These are phyloP conservation scores for Aspergillus coremiiformis DNA, from an alignment of 495 filamentous ascomycete species.

Conservation along the genomic window DNA sequence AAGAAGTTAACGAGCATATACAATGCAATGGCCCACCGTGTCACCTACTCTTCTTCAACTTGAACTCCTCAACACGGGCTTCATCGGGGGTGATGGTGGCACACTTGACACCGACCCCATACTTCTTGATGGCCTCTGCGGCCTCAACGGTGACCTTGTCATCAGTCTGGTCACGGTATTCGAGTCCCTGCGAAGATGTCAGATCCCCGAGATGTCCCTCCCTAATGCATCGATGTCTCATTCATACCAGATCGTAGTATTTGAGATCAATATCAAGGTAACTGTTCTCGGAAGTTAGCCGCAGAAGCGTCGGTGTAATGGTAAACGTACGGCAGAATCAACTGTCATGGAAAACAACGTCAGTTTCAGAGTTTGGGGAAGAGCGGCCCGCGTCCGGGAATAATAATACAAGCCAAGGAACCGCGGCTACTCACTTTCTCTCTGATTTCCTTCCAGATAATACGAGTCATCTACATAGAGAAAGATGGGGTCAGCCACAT, in stretches of 20 bases:
- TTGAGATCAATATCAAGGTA: conserved; percentile 97
- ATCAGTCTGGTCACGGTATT: conserved; percentile 91
- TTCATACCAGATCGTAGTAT: conserved; percentile 82
- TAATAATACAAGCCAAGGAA: conserved; percentile 7
- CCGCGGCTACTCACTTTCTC: conserved; percentile 56
- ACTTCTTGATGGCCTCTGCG: conserved; percentile 97
- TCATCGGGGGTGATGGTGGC: conserved; percentile 99
- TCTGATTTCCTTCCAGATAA: conserved; percentile 98
- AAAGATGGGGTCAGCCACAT: conserved; percentile 21
- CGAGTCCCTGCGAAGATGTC: conserved; percentile 54
- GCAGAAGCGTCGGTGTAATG: not conserved
- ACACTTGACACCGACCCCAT: conserved; percentile 97
- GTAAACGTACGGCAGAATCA: conserved; percentile 69
- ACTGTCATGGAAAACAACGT: conserved; percentile 35
- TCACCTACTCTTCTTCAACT: conserved; percentile 84
- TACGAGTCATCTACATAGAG: conserved; percentile 94
- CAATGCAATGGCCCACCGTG: not conserved
- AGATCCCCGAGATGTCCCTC: conserved; percentile 1
- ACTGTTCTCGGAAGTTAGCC: conserved; percentile 26
- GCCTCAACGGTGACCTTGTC: conserved; percentile 92
- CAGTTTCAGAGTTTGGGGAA: conserved; percentile 8
- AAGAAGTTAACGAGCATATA: conserved; percentile 13
- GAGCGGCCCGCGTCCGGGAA: not conserved
- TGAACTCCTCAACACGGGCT: conserved; percentile 92
- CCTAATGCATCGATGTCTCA: not conserved